Base-by-base conservation (phyloP, 2,329 filamentous ascomycete genomes). In the Ascosphaera aggregata region DNA sequence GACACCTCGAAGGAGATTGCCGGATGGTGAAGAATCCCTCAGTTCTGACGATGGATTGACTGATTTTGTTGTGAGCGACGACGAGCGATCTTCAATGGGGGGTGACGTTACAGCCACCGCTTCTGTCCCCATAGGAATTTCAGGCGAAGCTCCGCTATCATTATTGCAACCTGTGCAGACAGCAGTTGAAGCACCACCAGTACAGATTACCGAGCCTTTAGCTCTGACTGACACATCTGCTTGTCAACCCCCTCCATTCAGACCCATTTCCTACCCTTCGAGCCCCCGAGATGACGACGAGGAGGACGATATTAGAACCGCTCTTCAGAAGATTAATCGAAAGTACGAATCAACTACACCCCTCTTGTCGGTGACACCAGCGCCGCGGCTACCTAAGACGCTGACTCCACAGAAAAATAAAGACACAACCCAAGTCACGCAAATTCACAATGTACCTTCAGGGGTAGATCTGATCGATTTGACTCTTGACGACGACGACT, bases 21-120 rank as follows among this genome's bases (percentile, higher is more conserved):
- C 18, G 7, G 44, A 42, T 15, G 56, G 56, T 18, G 55, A 54
- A 39, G 54, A 58, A 40, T 55, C 51, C 3, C 44, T 58, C 7
- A 42, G 44, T 18, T 58, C 53, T 18, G 54, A 43, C 22, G 45
- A 45, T 9, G 43, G 44, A n/a, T 36, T 48, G n/a, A 45, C 45
- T 27, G 48, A 53, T 36, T 56, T 56, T 36, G 46, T 56, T 40
- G 52, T 51, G 2, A 34, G 47, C 27, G 49, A 52, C 30, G 45
- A 41, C 19, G 43, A 37, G 2, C 22, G n/a, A 3, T 8, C 38
- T 15, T 34, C 3, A 13, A 9, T 38, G 38, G 24, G 13, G 32
- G 11, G 40, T 36, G 11, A 43, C 34, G 35, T 43, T 42, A 27
- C 41, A 34, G 13, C 34, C 41, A 19, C 35, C 17, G 18, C 41